Evolutionary conservation across 352 stramenopile species (phyloP).

Genomic region (Peronospora farinosa): DNA sequence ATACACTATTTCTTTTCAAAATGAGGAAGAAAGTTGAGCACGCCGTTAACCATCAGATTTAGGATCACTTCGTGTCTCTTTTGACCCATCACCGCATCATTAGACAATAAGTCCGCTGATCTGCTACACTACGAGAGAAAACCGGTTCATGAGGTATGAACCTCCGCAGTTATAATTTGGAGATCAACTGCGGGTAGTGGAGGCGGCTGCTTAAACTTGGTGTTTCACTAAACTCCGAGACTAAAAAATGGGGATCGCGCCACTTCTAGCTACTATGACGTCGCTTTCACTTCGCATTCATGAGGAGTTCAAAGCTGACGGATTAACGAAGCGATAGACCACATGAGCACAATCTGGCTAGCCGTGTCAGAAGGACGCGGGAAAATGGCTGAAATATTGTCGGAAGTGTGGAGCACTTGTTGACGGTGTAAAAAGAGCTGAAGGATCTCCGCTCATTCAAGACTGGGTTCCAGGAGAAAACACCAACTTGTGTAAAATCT

Average conservation of each 20-base stretch:
- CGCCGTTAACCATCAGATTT: too few relatives aligned
- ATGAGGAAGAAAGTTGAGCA: too few relatives aligned
- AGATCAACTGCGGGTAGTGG: too few relatives aligned
- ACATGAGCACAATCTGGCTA: constrained; percentile 35
- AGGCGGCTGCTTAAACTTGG: constrained; percentile 38
- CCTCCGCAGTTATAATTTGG: too few relatives aligned
- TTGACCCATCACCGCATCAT: too few relatives aligned
- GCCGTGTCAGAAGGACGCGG: constrained; percentile 48
- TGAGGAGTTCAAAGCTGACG: constrained; percentile 40
- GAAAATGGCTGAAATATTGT: constrained; percentile 29
- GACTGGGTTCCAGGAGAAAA: constrained; percentile 35
- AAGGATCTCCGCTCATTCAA: constrained; percentile 44
- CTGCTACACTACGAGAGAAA: too few relatives aligned
- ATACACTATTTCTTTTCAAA: too few relatives aligned
- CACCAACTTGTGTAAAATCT: constrained; percentile 33
- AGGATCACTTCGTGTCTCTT: too few relatives aligned
- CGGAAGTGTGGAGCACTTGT: constrained; percentile 35
- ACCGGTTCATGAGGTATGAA: too few relatives aligned
- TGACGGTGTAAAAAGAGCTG: constrained; percentile 23
- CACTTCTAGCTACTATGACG: constrained; percentile 44
- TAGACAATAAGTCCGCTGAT: too few relatives aligned
- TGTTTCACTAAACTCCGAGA: constrained; percentile 39
- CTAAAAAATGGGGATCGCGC: constrained; percentile 37
- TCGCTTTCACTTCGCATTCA: constrained; percentile 43
- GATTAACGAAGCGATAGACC: constrained; percentile 29